Base-by-base conservation (phyloP, 2,329 filamentous ascomycete species). In the Balansia obtecta region DNA sequence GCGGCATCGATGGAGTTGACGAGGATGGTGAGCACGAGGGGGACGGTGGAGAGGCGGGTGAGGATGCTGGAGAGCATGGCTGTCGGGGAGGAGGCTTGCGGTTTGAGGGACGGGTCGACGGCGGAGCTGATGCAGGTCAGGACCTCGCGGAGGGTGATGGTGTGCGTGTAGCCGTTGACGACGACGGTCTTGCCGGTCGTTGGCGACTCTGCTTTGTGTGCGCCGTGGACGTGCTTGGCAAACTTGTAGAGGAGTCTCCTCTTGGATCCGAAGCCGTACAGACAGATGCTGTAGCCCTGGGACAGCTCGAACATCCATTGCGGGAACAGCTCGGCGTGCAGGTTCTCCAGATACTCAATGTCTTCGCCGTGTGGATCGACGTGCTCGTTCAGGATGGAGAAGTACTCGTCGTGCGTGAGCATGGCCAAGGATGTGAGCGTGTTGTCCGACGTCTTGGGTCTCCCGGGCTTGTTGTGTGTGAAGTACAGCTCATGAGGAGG, bases 211-310 rank as follows among this genome's bases (percentile, higher is more conserved):
- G 62, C 2, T 55, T 52, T 15, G 58, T 61, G 38, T 52, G 53
- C 5, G 8, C 54, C 55, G 48, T 74, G 66, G 60, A 87, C 79
- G 64, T 87, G 79, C 50, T 80, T 77, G 0, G 88, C 89, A 63
- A 95, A 94, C 42, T 78, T 74, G 53, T 83, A 80, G 10, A 91
- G 72, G 1, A 97, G 76, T 3, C 73, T 69, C 34, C 86, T 77
- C 67, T 98, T 98, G 2, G 89, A 95, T 1, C 93, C 93, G 63
- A 88, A 95, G 32, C 93, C 93, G 63, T 94, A 96, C 0, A 96
- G 70, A 62, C 93, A 95, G 48, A 97, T 73, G 60, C 87, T 89
- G 71, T 95, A 97, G 20, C 83, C 82, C 63, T 95, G 82, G 5
- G 82, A 75, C 15, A 97, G 76, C 70, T 98, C 93, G 63, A 97